Conservation (phyloP, 2,329 filamentous ascomycete genomes). For the Verticillium nonalfalfae region DNA sequence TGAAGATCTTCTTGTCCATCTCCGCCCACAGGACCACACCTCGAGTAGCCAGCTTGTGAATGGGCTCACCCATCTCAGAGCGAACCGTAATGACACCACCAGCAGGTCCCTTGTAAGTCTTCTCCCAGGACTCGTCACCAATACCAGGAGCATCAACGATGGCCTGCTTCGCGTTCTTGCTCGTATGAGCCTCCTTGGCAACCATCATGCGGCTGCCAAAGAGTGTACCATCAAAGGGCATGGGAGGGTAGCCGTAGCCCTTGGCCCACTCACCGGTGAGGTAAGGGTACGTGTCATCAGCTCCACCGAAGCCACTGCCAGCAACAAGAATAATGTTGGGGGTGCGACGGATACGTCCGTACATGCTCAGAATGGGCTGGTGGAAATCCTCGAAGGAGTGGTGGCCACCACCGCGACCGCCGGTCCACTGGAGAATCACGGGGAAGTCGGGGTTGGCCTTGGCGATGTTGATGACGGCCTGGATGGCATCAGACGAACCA, state of each 20-base stretch:
- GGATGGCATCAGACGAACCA: conserved; percentile 81
- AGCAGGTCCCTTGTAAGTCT: conserved; percentile 84
- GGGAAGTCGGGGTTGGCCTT: conserved; percentile 92
- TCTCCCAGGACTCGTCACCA: conserved; percentile 79
- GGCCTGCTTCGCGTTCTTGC: conserved; percentile 79
- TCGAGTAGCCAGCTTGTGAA: conserved; percentile 95
- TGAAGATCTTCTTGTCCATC: conserved; percentile 98
- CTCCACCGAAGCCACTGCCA: conserved; percentile 84
- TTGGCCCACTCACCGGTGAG: conserved; percentile 85
- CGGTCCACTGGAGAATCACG: conserved; percentile 92
- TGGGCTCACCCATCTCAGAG: conserved; percentile 99
- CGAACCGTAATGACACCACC: conserved; percentile 94
- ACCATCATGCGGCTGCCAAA: conserved; percentile 95
- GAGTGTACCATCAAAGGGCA: conserved; percentile 90
- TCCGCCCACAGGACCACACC: conserved; percentile 97
- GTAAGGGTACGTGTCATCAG: conserved; percentile 89
- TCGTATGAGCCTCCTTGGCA: conserved; percentile 86
- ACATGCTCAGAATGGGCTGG: conserved; percentile 85
- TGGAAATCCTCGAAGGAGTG: conserved; percentile 97
- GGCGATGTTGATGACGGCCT: conserved; percentile 85
- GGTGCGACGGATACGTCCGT: conserved; percentile 76
- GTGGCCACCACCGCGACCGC: conserved; percentile 87
- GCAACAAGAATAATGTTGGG: conserved; percentile 85
- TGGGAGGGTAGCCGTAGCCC: conserved; percentile 79
- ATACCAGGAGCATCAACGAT: conserved; percentile 82